Base-by-base conservation (phyloP, 2,329 filamentous ascomycete genomes). In the Calonectria fujianensis region DNA sequence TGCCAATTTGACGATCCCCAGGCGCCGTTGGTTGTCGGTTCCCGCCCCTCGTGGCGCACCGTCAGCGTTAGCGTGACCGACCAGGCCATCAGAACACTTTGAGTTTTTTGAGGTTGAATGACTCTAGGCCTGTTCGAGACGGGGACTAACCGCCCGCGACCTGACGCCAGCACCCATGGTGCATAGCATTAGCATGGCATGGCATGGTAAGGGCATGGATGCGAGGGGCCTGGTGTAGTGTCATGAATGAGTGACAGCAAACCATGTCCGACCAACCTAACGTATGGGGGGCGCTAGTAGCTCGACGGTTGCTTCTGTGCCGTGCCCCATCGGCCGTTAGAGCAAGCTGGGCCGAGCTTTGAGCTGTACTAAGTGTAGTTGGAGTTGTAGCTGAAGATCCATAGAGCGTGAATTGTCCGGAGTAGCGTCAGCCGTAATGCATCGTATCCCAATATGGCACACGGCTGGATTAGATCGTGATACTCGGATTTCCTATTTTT, bases 71-170 rank as follows among this genome's bases (percentile, higher is more conserved):
- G 73, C 50, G 65, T 65, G 48, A n/a, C 52, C 41, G 16, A 13
- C 41, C 50, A 16, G 29, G 65, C 63, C 52, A 69, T 77, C 74
- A 74, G 57, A 73, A 69, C 74, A 77, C 67, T 48, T 74, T 54
- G 73, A 67, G 70, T 72, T 73, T 76, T 54, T 54, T 41, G 45
- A 63, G 48, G 63, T 74, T 76, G 69, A 66, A 57, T 59, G 50
- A 31, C 70, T 65, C 66, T 72, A 74, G 61, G 71, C 68, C 65
- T 41, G 45, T 66, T 74, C 24, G 35, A 75, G 54, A 61, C 41
- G 37, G 24, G 27, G 57, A 65, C 61, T 37, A 59, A 63, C 72
- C 48, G 51, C 48, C 63, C 68, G 65, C 67, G 57, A 20, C 39
- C 72, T 70, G 61, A 52, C 51, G 48, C 70, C 66, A 61, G 63